These are phyloP conservation scores for Geosiphon pyriformis DNA, from an alignment of 192 early-diverging fungal species.

Conservation along the genomic window DNA sequence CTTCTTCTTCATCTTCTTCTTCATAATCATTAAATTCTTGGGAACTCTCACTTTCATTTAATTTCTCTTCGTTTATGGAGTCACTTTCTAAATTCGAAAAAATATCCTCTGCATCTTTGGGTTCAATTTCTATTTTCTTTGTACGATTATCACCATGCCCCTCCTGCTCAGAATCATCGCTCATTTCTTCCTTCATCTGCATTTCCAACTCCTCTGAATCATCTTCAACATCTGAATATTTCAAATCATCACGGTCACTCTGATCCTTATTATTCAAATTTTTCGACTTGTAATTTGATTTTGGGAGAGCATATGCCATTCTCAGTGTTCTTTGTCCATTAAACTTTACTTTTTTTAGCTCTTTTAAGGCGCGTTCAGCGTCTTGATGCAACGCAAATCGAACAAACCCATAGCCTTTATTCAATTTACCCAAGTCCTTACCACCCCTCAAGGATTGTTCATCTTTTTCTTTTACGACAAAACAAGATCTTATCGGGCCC, in stretches of 20 bases:
- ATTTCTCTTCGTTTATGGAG: constrained; percentile 32
- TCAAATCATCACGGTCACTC: constrained; percentile 1
- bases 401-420: constrained; percentile 91
- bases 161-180: constrained; percentile 36
- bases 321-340: constrained; percentile 59
- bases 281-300: constrained; percentile 8
- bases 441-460: constrained; percentile 13
- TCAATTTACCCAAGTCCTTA: constrained; percentile 34
- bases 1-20: constrained; percentile 30
- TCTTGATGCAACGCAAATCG: constrained; percentile 77
- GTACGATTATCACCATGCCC: constrained; percentile 32
- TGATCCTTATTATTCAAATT: neutral
- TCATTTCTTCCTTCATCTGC: constrained; percentile 31
- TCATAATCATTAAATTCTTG: constrained; percentile 29
- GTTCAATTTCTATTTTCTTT: constrained; percentile 34
- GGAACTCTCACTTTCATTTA: constrained; percentile 49
- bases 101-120: constrained; percentile 33
- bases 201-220: neutral
- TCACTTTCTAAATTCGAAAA: constrained; percentile 21
- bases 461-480: constrained; percentile 64
- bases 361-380: constrained; percentile 69
- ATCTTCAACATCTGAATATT: constrained; percentile 4
- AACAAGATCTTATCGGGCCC: constrained; percentile 85
- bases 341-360: constrained; percentile 74
- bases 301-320: constrained; percentile 75